Percentiles rank a stretch among this genome's conserved stretches.
Evolutionary conservation across 495 filamentous ascomycete species (phyloP).

Genomic region (Cercophora sp.): DNA sequence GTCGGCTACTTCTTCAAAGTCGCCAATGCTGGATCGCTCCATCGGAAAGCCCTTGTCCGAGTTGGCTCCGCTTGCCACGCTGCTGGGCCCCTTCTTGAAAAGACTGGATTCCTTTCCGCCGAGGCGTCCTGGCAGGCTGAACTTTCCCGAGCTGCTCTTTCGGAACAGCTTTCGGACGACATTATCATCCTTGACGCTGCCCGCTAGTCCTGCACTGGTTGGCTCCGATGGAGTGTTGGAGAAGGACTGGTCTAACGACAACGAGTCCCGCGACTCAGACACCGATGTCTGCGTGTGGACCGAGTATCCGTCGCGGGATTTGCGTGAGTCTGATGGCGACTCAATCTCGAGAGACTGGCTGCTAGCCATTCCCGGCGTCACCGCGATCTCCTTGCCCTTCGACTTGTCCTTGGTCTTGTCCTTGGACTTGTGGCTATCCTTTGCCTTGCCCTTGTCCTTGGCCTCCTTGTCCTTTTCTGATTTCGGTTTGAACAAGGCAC

Average conservation of each 20-base stretch:
- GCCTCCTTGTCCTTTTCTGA: slow-evolving; percentile 33
- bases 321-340: slow-evolving; percentile 60
- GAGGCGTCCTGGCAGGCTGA: slow-evolving; percentile 60
- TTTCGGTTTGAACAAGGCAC: slow-evolving; percentile 40
- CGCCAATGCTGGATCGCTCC: slow-evolving; percentile 46
- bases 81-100: slow-evolving; percentile 58
- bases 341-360: slow-evolving; percentile 29
- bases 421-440: slow-evolving; percentile 25
- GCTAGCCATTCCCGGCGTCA: slow-evolving; percentile 18
- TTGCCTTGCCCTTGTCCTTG: slow-evolving; percentile 30
- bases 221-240: slow-evolving; percentile 65
- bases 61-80: slow-evolving; percentile 39
- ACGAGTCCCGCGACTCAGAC: slow-evolving; percentile 70
- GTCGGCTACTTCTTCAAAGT: slow-evolving; percentile 44
- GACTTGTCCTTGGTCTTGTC: slow-evolving; percentile 27
- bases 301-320: slow-evolving; percentile 48
- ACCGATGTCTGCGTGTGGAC: slow-evolving; percentile 59
- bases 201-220: slow-evolving; percentile 34
- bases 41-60: slow-evolving; percentile 41
- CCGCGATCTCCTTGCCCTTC: slow-evolving; percentile 25
- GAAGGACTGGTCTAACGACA: slow-evolving; percentile 58
- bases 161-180: slow-evolving; percentile 70
- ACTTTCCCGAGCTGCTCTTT: slow-evolving; percentile 77
- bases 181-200: slow-evolving; percentile 44
- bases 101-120: slow-evolving; percentile 61